Conservation (phyloP, 2,329 filamentous ascomycete species). For the Blastomyces emzantsi region DNA sequence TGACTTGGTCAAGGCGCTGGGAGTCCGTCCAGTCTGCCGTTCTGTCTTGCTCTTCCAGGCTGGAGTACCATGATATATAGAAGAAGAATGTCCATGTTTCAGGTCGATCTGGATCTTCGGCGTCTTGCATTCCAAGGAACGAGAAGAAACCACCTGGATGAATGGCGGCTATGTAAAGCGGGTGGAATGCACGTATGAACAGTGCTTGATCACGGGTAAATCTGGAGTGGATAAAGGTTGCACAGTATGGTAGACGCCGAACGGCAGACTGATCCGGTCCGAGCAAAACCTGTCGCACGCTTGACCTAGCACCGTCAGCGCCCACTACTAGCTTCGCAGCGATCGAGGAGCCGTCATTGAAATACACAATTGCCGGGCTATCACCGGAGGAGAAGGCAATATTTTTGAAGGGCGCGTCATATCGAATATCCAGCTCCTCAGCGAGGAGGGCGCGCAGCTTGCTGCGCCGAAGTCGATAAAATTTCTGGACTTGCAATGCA, state of each 20-base stretch:
- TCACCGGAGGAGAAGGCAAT: slow-evolving; percentile 10
- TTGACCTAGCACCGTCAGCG: slow-evolving; percentile 59
- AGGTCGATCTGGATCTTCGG: slow-evolving; percentile 18
- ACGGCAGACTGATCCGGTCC: slow-evolving; percentile 25
- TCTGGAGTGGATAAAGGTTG: slow-evolving; percentile 38
- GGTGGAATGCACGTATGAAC: slow-evolving; percentile 38
- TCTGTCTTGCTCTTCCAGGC: slow-evolving; percentile 12
- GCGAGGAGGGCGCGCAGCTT: slow-evolving; percentile 19
- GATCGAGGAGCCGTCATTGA: slow-evolving; percentile 10
- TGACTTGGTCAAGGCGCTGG: slow-evolving; percentile 19
- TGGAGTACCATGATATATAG: slow-evolving; percentile 19
- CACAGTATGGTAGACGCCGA: slow-evolving; percentile 36
- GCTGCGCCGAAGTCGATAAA: slow-evolving; percentile 20
- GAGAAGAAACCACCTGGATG: slow-evolving; percentile 40
- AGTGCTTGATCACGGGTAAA: slow-evolving; percentile 38
- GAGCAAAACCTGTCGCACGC: slow-evolving; percentile 50
- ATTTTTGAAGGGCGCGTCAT: slow-evolving; percentile 5
- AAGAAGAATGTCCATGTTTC: slow-evolving; percentile 23
- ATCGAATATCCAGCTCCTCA: slow-evolving; percentile 17
- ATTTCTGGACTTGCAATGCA: slow-evolving; percentile 18
- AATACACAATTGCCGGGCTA: slow-evolving; percentile 4
- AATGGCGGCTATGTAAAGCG: slow-evolving; percentile 35
- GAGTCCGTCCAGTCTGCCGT: slow-evolving; percentile 10
- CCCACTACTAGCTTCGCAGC: slow-evolving; percentile 45
- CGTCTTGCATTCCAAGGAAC: slow-evolving; percentile 36